A percentile compares a stretch with the other conserved stretches of the same genome.
These are phyloP conservation scores for Cryptococcus floricola DNA, from an alignment of 1,284 basidiomycete species.

Conservation along the genomic window DNA sequence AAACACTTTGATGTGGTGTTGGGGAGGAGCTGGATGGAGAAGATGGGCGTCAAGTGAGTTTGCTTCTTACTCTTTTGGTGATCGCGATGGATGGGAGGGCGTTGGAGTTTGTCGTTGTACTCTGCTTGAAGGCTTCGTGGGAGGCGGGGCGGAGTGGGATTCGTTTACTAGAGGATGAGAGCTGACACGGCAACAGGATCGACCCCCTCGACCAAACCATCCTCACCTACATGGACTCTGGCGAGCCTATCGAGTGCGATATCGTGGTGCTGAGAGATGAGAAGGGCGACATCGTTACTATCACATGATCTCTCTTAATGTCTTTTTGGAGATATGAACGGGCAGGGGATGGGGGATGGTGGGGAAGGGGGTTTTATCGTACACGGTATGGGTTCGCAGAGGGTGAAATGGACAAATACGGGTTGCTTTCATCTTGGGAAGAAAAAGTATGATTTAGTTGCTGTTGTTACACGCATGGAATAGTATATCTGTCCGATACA, in stretches of 20 bases:
- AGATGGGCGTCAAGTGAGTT: conserved; percentile 65
- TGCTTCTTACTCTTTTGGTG: not conserved
- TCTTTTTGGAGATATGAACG: too few relatives aligned
- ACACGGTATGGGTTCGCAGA: too few relatives aligned
- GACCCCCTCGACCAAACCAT: conserved; percentile 76
- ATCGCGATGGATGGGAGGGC: not conserved
- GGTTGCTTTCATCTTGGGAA: too few relatives aligned
- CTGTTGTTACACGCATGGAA: too few relatives aligned
- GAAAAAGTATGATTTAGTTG: too few relatives aligned
- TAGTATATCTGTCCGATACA: too few relatives aligned
- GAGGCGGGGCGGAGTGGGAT: not conserved
- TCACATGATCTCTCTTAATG: conserved; percentile 55
- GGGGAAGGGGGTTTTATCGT: too few relatives aligned
- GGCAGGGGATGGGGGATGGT: too few relatives aligned
- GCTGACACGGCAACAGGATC: conserved; percentile 49
- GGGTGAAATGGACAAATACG: too few relatives aligned
- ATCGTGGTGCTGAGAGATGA: conserved; percentile 72
- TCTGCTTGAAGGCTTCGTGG: not conserved
- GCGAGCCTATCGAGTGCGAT: conserved; percentile 89
- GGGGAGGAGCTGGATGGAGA: conserved; percentile 90
- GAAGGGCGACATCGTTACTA: conserved; percentile 78
- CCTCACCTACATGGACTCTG: conserved; percentile 88
- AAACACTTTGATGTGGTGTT: conserved; percentile 95
- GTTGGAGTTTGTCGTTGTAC: not conserved
- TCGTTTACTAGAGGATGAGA: not conserved